phyloP scores from a whole-genome alignment of 768 basidiomycete genomes.

The Trametes maxima region DNA sequence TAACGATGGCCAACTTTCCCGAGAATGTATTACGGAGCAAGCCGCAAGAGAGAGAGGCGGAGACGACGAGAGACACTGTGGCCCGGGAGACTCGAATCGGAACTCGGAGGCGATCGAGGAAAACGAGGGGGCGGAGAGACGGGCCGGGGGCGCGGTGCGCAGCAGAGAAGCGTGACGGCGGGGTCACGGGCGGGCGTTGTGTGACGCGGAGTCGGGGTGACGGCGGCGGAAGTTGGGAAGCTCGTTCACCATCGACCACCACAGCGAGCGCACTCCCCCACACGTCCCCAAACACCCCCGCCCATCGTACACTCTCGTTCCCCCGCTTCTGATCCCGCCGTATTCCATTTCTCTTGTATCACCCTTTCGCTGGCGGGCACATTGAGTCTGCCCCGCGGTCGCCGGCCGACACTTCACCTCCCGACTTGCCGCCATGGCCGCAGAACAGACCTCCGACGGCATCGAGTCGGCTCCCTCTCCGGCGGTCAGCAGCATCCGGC shows the following conservation, averaged over 20 bases:
- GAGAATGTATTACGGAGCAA: too few species aligned
- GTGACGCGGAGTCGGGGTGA: constrained; percentile 10
- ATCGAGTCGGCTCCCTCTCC: constrained; percentile 58
- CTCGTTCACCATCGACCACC: constrained; percentile 5
- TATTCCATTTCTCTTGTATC: not conserved
- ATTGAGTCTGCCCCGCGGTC: constrained; percentile 5
- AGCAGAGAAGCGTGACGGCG: not conserved
- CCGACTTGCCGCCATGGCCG: constrained; percentile 21
- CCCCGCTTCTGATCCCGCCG: not conserved
- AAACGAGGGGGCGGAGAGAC: not conserved
- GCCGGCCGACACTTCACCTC: constrained; percentile 14
- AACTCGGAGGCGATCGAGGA: not conserved
- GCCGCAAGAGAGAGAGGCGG: too few species aligned
- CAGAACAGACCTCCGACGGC: constrained; percentile 28
- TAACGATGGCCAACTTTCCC: too few species aligned
- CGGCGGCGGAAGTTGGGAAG: not conserved
- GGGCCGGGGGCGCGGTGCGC: not conserved
- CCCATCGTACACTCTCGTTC: not conserved
- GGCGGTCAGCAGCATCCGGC: constrained; percentile 70
- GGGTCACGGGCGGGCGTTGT: constrained; percentile 2
- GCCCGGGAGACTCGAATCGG: too few species aligned
- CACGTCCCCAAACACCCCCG: not conserved
- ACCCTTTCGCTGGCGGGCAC: not conserved
- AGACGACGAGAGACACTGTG: too few species aligned
- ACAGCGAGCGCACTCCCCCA: not conserved